These are phyloP conservation scores for Aspergillus haitiensis DNA, from an alignment of 495 filamentous ascomycete genomes.

Conservation along the genomic window DNA sequence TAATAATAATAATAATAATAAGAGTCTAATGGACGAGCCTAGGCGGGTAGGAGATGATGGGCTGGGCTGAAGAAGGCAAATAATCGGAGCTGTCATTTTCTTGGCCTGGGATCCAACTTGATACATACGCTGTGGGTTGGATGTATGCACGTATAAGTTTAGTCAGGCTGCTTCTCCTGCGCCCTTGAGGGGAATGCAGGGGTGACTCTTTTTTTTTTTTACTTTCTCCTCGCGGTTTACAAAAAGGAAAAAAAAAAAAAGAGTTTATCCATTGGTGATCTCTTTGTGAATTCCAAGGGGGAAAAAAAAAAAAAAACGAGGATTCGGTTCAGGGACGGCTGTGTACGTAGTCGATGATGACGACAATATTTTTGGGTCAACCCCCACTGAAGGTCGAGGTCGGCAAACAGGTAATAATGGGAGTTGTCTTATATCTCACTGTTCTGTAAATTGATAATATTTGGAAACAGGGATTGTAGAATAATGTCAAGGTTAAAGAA, in stretches of 20 bases:
- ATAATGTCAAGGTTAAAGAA: neutral
- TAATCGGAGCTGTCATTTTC: slow-evolving; percentile 17
- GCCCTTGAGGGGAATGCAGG: slow-evolving; percentile 3
- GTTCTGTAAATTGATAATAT: neutral
- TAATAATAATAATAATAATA: neutral
- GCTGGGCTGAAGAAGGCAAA: slow-evolving; percentile 10
- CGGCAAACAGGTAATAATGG: neutral
- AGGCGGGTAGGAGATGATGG: neutral
- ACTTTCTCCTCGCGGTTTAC: neutral
- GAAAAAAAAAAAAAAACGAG: neutral
- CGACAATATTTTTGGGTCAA: slow-evolving; percentile 4
- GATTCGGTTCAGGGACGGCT: neutral
- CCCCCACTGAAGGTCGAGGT: slow-evolving; percentile 1
- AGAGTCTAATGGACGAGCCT: neutral
- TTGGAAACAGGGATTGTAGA: neutral
- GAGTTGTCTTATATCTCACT: neutral
- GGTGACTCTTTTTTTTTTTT: neutral
- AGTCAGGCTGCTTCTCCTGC: neutral
- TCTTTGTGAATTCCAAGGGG: too few species aligned
- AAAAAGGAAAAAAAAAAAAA: slow-evolving; percentile 4
- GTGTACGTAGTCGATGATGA: slow-evolving; percentile 16
- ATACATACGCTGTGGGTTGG: slow-evolving; percentile 9
- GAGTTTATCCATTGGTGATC: neutral
- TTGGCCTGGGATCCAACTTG: slow-evolving; percentile 3
- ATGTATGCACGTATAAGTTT: neutral